phyloP scores from a whole-genome alignment of 805 yeast genomes.

The Spathaspora sp. region DNA sequence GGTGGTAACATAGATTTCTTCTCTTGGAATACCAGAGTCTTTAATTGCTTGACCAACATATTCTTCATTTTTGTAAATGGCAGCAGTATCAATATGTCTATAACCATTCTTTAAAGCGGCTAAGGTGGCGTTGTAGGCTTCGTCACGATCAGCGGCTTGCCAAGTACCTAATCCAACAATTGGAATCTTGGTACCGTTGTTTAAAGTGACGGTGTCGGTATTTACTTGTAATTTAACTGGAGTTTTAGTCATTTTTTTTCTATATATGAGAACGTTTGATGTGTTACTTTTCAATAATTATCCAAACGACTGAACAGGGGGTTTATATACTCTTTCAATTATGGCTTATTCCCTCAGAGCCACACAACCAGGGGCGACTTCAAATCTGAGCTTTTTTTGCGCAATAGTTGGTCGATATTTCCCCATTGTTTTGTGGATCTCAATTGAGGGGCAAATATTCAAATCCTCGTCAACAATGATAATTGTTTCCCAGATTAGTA shows the following conservation, averaged over 20 bases:
- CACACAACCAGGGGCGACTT: not conserved
- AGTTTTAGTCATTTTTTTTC: not conserved
- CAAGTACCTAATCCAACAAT: slow-evolving; percentile 75
- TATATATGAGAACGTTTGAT: not conserved
- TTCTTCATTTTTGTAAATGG: slow-evolving; percentile 62
- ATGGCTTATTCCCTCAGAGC: not conserved
- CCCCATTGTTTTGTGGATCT: not conserved
- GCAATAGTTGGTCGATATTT: not conserved
- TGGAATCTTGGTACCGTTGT: slow-evolving; percentile 65
- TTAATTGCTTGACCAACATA: slow-evolving; percentile 54
- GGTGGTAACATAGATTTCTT: slow-evolving; percentile 66
- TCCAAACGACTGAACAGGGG: not conserved
- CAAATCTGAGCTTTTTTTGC: not conserved
- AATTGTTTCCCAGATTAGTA: not conserved
- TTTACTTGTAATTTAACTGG: slow-evolving; percentile 3
- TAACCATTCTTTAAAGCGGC: slow-evolving; percentile 65
- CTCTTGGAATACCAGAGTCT: slow-evolving; percentile 60
- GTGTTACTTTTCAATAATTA: no score
- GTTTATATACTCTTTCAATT: not conserved
- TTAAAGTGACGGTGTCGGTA: slow-evolving; percentile 36
- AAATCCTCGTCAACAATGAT: not conserved
- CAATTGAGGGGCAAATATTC: not conserved
- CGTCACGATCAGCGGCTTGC: slow-evolving; percentile 49
- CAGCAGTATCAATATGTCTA: slow-evolving; percentile 77
- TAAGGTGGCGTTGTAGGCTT: slow-evolving; percentile 54